Conservation (phyloP, 2,329 filamentous ascomycete genomes). For the Colletotrichum phormii region DNA sequence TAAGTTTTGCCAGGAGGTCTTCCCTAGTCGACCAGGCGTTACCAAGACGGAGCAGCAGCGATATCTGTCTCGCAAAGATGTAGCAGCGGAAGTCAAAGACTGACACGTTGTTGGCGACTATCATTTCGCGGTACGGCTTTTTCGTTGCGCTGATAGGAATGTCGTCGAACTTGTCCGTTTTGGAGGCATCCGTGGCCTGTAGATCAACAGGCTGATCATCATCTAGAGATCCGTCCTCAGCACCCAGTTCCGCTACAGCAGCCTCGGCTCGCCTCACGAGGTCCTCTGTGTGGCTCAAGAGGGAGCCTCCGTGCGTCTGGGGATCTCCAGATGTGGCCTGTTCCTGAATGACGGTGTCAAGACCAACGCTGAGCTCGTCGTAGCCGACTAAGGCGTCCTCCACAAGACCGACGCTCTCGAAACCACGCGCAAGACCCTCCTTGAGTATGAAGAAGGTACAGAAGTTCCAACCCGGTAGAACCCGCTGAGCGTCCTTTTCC, state of each 20-base stretch:
- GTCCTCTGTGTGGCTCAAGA: conserved; percentile 80
- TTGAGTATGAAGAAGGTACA: conserved; percentile 99
- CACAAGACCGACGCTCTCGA: conserved; percentile 94
- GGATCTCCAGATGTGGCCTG: conserved; percentile 70
- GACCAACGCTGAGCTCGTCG: conserved; percentile 88
- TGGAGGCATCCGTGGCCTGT: conserved; percentile 55
- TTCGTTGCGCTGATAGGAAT: conserved; percentile 72
- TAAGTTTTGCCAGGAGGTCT: conserved; percentile 71
- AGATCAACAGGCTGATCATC: conserved; percentile 61
- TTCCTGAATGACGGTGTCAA: conserved; percentile 85
- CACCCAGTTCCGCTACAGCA: conserved; percentile 54
- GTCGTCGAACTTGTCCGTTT: conserved; percentile 59
- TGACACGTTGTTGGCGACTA: conserved; percentile 94
- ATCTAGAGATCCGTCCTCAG: conserved; percentile 46
- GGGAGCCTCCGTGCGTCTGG: conserved; percentile 76
- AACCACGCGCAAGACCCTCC: conserved; percentile 91
- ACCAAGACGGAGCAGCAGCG: conserved; percentile 84
- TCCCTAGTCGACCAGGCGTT: conserved; percentile 75
- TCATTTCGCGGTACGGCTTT: conserved; percentile 91
- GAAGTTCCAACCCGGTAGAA: conserved; percentile 96
- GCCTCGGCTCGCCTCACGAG: conserved; percentile 70
- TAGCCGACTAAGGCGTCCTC: conserved; percentile 96
- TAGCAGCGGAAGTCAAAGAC: conserved; percentile 96
- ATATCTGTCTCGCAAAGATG: conserved; percentile 89
- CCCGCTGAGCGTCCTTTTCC: conserved; percentile 89